Evolutionary conservation across 352 stramenopile species (phyloP), one percentile per base, ranked within the genome.

Genomic region (Halophytophthora polymorphica): DNA sequence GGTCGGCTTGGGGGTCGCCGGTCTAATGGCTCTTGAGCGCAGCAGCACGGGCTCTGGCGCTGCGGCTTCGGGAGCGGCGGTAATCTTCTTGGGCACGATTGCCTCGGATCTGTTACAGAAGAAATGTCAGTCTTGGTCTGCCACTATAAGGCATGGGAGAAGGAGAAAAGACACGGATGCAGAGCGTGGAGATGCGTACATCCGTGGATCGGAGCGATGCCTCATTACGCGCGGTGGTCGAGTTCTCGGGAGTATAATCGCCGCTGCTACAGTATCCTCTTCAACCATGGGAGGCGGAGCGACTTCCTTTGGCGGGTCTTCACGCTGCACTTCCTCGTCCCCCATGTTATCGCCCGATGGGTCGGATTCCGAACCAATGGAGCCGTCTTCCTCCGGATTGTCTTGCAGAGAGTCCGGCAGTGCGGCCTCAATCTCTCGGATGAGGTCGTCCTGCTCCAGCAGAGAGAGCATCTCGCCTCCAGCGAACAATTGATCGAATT

Each of bases 281-380:
- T 17, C 35, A 34, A 61, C 52, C 19, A 37, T 33, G n/a, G n/a
- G 4, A 45, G 33, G 21, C 33, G 40, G 12, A 35, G 22, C 14
- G 15, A 55, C 21, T 25, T 10, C 42, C 45, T 57, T 53, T 11
- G 29, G 64, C n/a, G 55, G 48, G 1, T 43, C 39, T 25, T 80
- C 55, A 6, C 61, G 64, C 13, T 65, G 53, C 6, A 82, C 61
- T 18, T 71, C 68, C n/a, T 75, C 62, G 37, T 77, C 58, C 37
- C 88, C 81, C 56, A 79, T 84, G 57, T 86, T 79, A 52, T 90
- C 76, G 1, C 69, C 74, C 1, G 78, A 91, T 15, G 76, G 78
- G 46, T 92, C 80, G 0, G 81, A 90, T 43, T 92, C 78, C 5
- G 78, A 88, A 25, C 81, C 77, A 4, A 61, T 56, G 0, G 77